Conservation (phyloP, 2,329 filamentous ascomycete genomes). For the Parascedosporium putredinis region DNA sequence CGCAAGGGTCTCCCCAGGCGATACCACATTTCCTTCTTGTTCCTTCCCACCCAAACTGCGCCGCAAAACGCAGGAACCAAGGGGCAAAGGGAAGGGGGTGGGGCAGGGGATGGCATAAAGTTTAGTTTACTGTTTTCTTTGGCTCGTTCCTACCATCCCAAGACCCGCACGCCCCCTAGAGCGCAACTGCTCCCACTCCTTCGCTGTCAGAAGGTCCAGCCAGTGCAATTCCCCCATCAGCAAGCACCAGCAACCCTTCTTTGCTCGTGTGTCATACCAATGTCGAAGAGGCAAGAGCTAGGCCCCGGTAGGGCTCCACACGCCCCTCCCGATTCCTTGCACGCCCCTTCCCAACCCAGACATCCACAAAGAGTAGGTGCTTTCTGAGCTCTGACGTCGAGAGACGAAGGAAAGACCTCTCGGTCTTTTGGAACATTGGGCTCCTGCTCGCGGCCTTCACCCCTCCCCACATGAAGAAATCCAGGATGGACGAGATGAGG, state of each 20-base stretch:
- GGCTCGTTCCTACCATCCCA: not conserved
- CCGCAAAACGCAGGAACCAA: not conserved
- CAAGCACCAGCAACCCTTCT: not conserved
- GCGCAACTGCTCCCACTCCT: too few species aligned
- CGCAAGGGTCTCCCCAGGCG: conserved; percentile 1
- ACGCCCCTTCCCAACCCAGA: not conserved
- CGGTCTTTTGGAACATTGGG: too few species aligned
- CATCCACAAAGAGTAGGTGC: too few species aligned
- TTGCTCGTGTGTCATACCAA: not conserved
- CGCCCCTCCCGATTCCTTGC: not conserved
- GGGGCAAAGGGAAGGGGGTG: too few species aligned
- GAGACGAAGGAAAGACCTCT: not conserved
- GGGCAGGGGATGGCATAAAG: too few species aligned
- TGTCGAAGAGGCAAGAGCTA: not conserved
- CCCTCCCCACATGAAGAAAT: too few species aligned
- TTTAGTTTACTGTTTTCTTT: not conserved
- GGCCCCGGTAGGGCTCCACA: not conserved
- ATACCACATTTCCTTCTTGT: not conserved
- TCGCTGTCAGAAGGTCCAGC: too few species aligned
- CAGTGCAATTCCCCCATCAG: not conserved
- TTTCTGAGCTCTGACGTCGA: not conserved
- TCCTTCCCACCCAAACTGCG: too few species aligned
- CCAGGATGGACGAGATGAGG: too few species aligned
- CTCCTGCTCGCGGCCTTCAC: not conserved
- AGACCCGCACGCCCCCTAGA: not conserved